These are phyloP conservation scores for Microcera coccophila DNA, from an alignment of 2,329 filamentous ascomycete species.

Conservation along the genomic window DNA sequence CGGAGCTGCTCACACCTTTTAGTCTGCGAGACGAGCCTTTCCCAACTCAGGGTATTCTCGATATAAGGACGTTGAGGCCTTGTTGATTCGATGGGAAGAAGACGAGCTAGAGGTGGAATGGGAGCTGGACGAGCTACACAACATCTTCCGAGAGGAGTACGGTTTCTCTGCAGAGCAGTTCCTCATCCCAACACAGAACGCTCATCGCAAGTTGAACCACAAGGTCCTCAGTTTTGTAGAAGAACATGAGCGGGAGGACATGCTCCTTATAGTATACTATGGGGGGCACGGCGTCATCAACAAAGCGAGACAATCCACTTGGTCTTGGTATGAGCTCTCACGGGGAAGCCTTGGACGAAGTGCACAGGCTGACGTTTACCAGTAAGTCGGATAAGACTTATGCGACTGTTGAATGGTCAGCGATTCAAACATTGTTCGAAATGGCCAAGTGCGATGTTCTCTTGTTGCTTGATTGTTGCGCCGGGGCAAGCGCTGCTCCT, in stretches of 20 bases:
- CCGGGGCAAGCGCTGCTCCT: slow-evolving; percentile 25
- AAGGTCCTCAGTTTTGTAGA: slow-evolving; percentile 23
- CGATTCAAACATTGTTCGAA: slow-evolving; percentile 26
- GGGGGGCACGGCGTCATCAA: slow-evolving; percentile 25
- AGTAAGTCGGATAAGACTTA: slow-evolving; percentile 23
- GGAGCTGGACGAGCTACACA: slow-evolving; percentile 21
- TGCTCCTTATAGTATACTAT: slow-evolving; percentile 26
- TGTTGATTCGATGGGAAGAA: slow-evolving; percentile 26
- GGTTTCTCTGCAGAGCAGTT: slow-evolving; percentile 21
- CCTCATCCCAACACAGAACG: slow-evolving; percentile 23
- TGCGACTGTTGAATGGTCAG: slow-evolving; percentile 27
- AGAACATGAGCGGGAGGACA: slow-evolving; percentile 25
- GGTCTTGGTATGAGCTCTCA: slow-evolving; percentile 20
- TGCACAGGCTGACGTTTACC: slow-evolving; percentile 11
- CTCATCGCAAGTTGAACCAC: slow-evolving; percentile 23
- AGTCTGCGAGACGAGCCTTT: slow-evolving; percentile 24
- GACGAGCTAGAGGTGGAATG: slow-evolving; percentile 25
- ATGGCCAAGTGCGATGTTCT: slow-evolving; percentile 26
- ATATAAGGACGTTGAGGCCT: slow-evolving; percentile 23
- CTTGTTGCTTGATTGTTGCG: slow-evolving; percentile 24
- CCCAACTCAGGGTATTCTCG: slow-evolving; percentile 25
- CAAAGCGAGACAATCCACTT: slow-evolving; percentile 25
- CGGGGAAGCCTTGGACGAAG: too few species aligned
- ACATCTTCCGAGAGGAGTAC: slow-evolving; percentile 19
- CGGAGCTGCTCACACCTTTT: slow-evolving; percentile 4